Base-by-base conservation (phyloP, 805 yeast species). In the Candida arabinofermentans region DNA sequence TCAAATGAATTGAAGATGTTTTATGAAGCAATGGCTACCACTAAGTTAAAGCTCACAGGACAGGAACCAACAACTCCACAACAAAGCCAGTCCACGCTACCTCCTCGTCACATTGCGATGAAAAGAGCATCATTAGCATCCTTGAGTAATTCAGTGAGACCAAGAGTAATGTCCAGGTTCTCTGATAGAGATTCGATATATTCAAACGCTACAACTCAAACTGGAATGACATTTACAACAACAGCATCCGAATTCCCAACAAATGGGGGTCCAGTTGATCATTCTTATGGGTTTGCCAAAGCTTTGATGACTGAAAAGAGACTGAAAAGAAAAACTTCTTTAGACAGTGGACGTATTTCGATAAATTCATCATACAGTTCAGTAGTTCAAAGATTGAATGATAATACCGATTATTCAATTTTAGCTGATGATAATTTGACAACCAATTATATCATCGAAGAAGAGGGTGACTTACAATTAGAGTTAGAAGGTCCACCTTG, bases 401-500 rank as follows among this genome's bases (percentile, higher is more conserved):
- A 51, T 14, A 46, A 40, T 12, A 27, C 40, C 6, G 37, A 43
- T 16, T 41, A 40, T 13, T 39, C 53, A 5, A 34, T 47, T 5
- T 16, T 36, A 6, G 32, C 32, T 13, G 37, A 37, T 19, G 43
- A 42, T 7, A 13, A 21, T n/a, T 39, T 34, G 3, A 37, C 33
- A 7, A 43, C 41, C 18, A 14, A 36, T 9, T 43, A 43, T 27
- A 42, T 53, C 8, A 44, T 55, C 12, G 70, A 65, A 49, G 72
- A 73, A 48, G 71, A 71, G 24, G 72, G 70, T 43, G 88, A 83
- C 58, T 69, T 75, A 48, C 75, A 75, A 29, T 65, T 83, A 43
- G 89, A 81, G 53, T 66, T 79, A 35, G 72, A 72, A 39, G 91
- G 91, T 1, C 79, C 90, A 1, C 91, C 93, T 1, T 84, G 86